A percentile compares a stretch with the other conserved stretches of the same genome.
phyloP scores from a whole-genome alignment of 2,329 filamentous ascomycete species.

The Talaromyces sp. region DNA sequence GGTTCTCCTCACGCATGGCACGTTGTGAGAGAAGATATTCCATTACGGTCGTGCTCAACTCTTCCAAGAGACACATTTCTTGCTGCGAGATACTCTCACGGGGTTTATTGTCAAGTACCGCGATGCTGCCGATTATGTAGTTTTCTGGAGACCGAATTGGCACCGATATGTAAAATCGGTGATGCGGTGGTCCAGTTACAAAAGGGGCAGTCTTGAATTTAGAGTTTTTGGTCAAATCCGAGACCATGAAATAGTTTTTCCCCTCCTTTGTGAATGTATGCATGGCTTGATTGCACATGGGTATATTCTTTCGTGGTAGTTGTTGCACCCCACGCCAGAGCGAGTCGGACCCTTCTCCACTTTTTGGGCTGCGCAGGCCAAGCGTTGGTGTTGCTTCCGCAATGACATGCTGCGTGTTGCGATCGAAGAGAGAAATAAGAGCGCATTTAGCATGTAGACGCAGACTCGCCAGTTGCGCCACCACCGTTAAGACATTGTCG shows the following conservation, averaged over 20 bases:
- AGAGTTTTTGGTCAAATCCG: conserved; percentile 14
- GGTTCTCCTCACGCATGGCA: conserved; percentile 24
- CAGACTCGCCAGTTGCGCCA: conserved; percentile 32
- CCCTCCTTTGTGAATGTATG: conserved; percentile 10
- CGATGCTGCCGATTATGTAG: conserved; percentile 22
- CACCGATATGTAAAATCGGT: conserved; percentile 22
- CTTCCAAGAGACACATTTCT: conserved; percentile 11
- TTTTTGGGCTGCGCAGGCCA: conserved; percentile 14
- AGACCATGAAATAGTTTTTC: conserved; percentile 8
- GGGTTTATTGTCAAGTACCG: conserved; percentile 20
- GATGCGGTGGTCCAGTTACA: conserved; percentile 14
- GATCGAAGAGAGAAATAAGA: conserved; percentile 33
- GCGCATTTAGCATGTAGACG: conserved; percentile 26
- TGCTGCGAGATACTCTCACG: conserved; percentile 10
- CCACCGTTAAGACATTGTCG: conserved; percentile 27
- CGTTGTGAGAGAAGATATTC: conserved; percentile 23
- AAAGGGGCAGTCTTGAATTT: conserved; percentile 12
- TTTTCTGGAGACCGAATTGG: conserved; percentile 18
- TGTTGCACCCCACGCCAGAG: conserved; percentile 25
- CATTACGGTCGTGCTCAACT: conserved; percentile 24
- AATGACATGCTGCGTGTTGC: conserved; percentile 28
- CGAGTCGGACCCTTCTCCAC: conserved; percentile 8
- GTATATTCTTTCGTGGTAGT: conserved; percentile 14
- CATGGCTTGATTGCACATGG: conserved; percentile 22
- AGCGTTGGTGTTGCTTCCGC: conserved; percentile 30